Evolutionary conservation across 495 filamentous ascomycete genomes (phyloP).

Genomic region (Penicillium canariense): DNA sequence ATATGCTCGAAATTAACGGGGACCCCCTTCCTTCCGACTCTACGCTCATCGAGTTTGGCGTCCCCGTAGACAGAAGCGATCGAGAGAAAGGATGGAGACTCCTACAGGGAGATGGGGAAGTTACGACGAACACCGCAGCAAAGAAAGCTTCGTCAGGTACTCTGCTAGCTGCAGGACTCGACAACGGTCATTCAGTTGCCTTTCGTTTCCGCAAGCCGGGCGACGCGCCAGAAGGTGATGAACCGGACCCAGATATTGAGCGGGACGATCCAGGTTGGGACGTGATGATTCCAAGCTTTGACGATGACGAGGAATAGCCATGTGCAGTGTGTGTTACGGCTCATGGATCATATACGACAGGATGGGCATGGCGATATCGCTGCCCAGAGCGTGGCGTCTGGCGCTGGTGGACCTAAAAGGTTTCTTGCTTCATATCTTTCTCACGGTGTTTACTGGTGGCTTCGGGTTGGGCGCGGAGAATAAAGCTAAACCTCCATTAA

Average conservation of each 20-base stretch:
- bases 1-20: constrained; percentile 44
- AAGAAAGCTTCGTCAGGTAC: constrained; percentile 39
- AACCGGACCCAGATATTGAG: constrained; percentile 38
- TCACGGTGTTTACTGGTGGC: neutral
- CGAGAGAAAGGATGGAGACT: constrained; percentile 55
- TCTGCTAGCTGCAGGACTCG: constrained; percentile 48
- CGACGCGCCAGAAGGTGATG: constrained; percentile 13
- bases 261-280: constrained; percentile 59
- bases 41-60: constrained; percentile 52
- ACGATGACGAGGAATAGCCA: constrained; percentile 46
- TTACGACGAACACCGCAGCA: constrained; percentile 24
- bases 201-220: constrained; percentile 56
- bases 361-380: neutral
- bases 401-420: neutral
- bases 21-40: constrained; percentile 46
- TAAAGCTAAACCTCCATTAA: neutral
- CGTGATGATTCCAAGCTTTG: constrained; percentile 60
- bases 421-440: constrained; percentile 3
- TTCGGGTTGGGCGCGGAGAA: neutral
- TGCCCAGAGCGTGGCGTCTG: neutral
- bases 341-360: neutral
- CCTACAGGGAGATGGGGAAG: constrained; percentile 38
- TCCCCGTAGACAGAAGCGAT: constrained; percentile 55
- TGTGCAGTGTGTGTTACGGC: neutral
- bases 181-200: constrained; percentile 63